Percentiles rank a stretch among this genome's conserved stretches.
phyloP scores from a whole-genome alignment of 2,329 filamentous ascomycete genomes.

The Aspergillus brunneoviolaceus region DNA sequence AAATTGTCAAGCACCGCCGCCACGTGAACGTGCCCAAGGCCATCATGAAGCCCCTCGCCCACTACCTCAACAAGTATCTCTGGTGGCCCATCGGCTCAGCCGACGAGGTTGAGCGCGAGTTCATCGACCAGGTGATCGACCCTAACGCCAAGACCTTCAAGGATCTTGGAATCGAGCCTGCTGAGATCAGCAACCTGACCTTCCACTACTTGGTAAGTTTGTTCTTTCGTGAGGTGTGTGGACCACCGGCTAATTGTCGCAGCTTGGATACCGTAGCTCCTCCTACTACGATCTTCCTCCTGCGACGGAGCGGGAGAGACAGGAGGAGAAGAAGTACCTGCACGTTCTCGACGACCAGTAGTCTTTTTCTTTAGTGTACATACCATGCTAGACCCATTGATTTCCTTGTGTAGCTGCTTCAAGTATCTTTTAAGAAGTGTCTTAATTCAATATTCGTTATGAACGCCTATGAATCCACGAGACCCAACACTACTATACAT shows the following conservation, averaged over 20 bases:
- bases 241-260: conserved; percentile 21
- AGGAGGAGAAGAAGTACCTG: conserved; percentile 93
- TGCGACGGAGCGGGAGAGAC: conserved; percentile 89
- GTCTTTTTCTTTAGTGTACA: conserved; percentile 41
- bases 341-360: conserved; percentile 89
- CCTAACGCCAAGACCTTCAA: conserved; percentile 90
- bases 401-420: conserved; percentile 28
- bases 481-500: no score
- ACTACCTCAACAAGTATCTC: conserved; percentile 73
- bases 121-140: conserved; percentile 90
- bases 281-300: conserved; percentile 91
- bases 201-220: conserved; percentile 86
- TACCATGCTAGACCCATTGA: conserved; percentile 41
- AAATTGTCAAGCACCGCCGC: conserved; percentile 85
- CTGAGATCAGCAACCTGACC: conserved; percentile 79
- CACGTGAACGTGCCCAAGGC: conserved; percentile 88
- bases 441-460: no score
- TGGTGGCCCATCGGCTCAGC: conserved; percentile 86
- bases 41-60: conserved; percentile 72
- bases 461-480: no score
- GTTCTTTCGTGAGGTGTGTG: background rate
- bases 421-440: background rate
- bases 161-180: conserved; percentile 86
- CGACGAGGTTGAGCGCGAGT: conserved; percentile 88
- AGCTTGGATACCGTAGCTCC: conserved; percentile 88